Percentiles rank a stretch among this genome's conserved stretches.
phyloP scores from a whole-genome alignment of 176 grass and related monocot genomes.

The Raddia guianensis region DNA sequence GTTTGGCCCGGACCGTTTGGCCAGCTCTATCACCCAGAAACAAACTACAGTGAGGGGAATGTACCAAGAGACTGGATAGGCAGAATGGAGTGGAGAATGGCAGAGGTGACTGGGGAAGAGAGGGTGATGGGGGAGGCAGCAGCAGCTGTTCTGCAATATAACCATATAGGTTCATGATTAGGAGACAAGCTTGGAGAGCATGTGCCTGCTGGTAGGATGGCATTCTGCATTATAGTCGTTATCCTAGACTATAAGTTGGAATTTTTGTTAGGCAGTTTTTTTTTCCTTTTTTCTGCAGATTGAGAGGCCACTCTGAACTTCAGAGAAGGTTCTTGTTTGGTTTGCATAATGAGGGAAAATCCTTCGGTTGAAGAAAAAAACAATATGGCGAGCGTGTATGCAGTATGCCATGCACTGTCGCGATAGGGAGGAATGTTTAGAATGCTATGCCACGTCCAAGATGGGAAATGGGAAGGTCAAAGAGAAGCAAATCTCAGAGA shows the following conservation, averaged over 20 bases:
- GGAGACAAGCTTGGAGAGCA: conserved; percentile 29
- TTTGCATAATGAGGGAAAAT: conserved; percentile 34
- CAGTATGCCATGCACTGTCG: conserved; percentile 36
- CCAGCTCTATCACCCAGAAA: no score
- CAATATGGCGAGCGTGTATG: conserved; percentile 17
- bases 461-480: conserved; percentile 1
- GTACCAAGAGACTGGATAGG: conserved; percentile 14
- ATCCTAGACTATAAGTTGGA: background rate
- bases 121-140: background rate
- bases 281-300: background rate
- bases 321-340: conserved; percentile 49
- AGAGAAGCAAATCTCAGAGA: conserved; percentile 38
- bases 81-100: conserved; percentile 6
- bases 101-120: background rate
- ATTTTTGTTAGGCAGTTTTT: background rate
- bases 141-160: conserved; percentile 33
- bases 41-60: background rate
- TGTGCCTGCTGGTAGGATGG: conserved; percentile 44
- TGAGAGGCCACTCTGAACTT: conserved; percentile 25
- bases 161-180: conserved; percentile 25
- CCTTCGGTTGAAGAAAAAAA: conserved; percentile 14
- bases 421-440: no score
- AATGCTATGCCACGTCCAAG: no score
- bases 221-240: conserved; percentile 16
- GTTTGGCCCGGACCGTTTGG: no score